phyloP scores from a whole-genome alignment of 768 basidiomycete species.

The Tulasnella sp. region DNA sequence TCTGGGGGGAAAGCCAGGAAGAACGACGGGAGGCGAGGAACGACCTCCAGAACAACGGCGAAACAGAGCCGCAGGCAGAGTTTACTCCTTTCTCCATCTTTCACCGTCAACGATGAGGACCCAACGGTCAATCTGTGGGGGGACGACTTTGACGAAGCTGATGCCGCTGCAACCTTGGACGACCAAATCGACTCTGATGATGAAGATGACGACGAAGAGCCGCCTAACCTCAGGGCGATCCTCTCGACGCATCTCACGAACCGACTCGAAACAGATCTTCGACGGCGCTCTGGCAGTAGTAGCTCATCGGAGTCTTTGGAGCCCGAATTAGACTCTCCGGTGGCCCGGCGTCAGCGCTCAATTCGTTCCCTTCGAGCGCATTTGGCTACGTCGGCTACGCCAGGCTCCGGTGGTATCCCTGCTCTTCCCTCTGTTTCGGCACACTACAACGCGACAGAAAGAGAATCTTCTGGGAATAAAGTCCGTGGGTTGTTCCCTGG shows the following conservation, averaged over 20 bases:
- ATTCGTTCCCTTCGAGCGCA: slow-evolving; percentile 8
- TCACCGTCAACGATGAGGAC: not conserved
- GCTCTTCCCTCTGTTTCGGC: not conserved
- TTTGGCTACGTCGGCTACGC: slow-evolving; percentile 5
- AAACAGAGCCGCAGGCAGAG: not conserved
- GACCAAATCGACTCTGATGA: not conserved
- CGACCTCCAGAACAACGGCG: not conserved
- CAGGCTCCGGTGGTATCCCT: slow-evolving; percentile 6
- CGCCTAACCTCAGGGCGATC: slow-evolving; percentile 6
- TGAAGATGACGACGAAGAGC: slow-evolving; percentile 8
- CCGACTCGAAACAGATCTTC: not conserved
- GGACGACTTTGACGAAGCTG: not conserved
- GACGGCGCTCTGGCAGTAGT: not conserved
- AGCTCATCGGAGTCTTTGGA: not conserved
- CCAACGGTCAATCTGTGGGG: not conserved
- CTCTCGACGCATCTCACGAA: slow-evolving; percentile 6
- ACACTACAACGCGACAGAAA: not conserved
- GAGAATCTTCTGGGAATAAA: not conserved
- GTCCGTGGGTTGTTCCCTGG: not conserved
- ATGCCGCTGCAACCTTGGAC: not conserved
- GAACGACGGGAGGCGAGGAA: not conserved
- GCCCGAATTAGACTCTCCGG: not conserved
- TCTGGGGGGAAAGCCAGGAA: not conserved
- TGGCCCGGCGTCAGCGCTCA: slow-evolving; percentile 2
- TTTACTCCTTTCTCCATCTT: slow-evolving; percentile 3